Percentiles rank a stretch among this genome's conserved stretches.
Conservation (phyloP, 768 basidiomycete species). For the Nevesoporus exiguus region DNA sequence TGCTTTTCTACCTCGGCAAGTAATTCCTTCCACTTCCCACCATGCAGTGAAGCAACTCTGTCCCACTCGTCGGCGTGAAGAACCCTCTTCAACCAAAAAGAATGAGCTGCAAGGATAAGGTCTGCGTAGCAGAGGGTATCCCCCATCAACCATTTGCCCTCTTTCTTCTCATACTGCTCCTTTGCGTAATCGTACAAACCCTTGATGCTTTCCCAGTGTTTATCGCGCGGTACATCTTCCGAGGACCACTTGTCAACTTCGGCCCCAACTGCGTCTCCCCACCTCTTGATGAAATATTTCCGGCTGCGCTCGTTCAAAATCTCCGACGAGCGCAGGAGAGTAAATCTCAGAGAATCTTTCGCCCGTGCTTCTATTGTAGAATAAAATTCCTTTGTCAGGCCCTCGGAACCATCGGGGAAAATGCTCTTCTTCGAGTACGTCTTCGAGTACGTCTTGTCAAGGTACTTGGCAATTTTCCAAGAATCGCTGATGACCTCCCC, state of each 20-base stretch:
- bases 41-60: constrained; percentile 22
- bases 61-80: constrained; percentile 26
- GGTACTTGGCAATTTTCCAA: constrained; percentile 33
- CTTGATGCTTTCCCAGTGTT: constrained; percentile 14
- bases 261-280: constrained; percentile 32
- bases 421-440: constrained; percentile 30
- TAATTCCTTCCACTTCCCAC: constrained; percentile 26
- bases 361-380: not conserved
- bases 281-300: constrained; percentile 37
- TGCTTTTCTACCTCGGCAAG: constrained; percentile 26
- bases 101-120: constrained; percentile 18
- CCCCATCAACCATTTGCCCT: constrained; percentile 32
- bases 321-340: constrained; percentile 22
- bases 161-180: constrained; percentile 19
- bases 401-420: constrained; percentile 22
- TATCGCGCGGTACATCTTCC: constrained; percentile 31
- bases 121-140: constrained; percentile 31
- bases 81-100: constrained; percentile 20
- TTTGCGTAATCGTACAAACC: not conserved
- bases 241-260: constrained; percentile 40
- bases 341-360: constrained; percentile 6
- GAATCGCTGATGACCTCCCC: constrained; percentile 30
- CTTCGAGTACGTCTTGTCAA: constrained; percentile 36
- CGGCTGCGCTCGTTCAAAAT: constrained; percentile 35
- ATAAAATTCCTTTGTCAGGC: constrained; percentile 22